Base-by-base conservation (phyloP, 2,329 filamentous ascomycete species). In the Hymenoscyphus fraxineus region DNA sequence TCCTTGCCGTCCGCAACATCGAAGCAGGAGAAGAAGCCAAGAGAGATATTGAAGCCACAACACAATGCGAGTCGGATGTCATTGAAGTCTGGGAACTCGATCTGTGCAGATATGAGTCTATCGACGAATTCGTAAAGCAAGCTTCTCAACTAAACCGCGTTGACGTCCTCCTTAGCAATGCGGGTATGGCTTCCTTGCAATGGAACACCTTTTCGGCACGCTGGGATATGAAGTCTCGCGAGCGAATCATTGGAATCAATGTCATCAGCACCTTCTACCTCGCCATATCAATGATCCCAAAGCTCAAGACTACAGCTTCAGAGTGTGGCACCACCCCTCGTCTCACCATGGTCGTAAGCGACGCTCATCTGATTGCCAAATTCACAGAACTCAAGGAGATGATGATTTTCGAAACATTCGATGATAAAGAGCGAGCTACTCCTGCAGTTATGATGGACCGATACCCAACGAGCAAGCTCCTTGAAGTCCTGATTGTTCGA, bases 191-290 rank as follows among this genome's bases (percentile, higher is more conserved):
- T 5, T 22, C 47, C 2, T 27, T 54, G 19, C 19, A 54, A 54
- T 54, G 47, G 47, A 13, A 54, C 59, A 44, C 22, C 10, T n/a
- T 54, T 58, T 4, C 41, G 59, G 31, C 27, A 66, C 64, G 68
- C 31, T 55, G 67, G 16, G 66, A 69, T 38, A 55, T 61, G 27
- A 55, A 54, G 66, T 41, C 40, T 68, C 19, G 44, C 56, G 15
- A 69, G 67, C 62, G 68, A 61, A 78, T 74, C 35, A 70, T 82
- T 59, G 79, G 78, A 3, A 76, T 83, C 57, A 83, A 84, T 68
- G 78, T 82, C 19, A 72, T 84, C 41, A 76, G 76, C 2, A 83
- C 79, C 0, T 78, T 80, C 41, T 71, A 83, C 35, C 73, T 83
- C 61, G 77, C 77, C 0, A 54, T 83, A 12, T 66, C 78, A 59